Conservation (phyloP, 192 early-diverging fungal genomes). For the Anaeromyces robustus region DNA sequence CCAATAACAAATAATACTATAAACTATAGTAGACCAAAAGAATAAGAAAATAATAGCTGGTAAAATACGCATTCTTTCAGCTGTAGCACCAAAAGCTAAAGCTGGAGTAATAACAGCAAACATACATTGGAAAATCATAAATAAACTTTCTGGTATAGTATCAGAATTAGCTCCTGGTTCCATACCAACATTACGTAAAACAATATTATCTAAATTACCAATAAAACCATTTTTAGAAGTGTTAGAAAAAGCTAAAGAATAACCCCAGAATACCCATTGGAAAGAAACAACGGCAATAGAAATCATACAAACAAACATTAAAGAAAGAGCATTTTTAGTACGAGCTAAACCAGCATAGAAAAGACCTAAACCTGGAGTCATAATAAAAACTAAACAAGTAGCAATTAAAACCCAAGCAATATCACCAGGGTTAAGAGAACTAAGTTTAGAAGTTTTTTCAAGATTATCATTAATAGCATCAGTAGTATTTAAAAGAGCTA, state of each 20-base stretch:
- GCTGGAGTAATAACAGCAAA: constrained; percentile 6
- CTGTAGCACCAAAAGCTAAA: constrained; percentile 3
- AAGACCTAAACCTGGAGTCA: constrained; percentile 61
- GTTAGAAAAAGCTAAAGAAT: constrained; percentile 6
- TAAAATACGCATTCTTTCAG: constrained; percentile 6
- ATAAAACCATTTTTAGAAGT: not conserved
- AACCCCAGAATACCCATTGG: constrained; percentile 6
- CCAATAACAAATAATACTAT: constrained; percentile 7
- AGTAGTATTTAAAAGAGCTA: not conserved
- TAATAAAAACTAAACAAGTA: constrained; percentile 76
- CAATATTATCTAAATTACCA: constrained; percentile 7
- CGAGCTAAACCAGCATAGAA: constrained; percentile 65
- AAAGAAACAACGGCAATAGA: constrained; percentile 29
- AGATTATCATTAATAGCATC: not conserved
- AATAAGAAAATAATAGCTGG: constrained; percentile 5
- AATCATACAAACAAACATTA: constrained; percentile 55
- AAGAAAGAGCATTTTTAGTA: constrained; percentile 60
- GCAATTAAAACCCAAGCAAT: constrained; percentile 58
- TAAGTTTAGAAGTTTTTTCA: not conserved
- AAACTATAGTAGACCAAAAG: constrained; percentile 4
- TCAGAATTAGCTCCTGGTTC: constrained; percentile 2
- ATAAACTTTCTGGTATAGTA: constrained; percentile 6
- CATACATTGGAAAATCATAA: constrained; percentile 9
- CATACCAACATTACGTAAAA: constrained; percentile 2
- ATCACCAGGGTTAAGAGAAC: constrained; percentile 20